Conservation (phyloP, 257 asterid species). For the Handroanthus guayacan region DNA sequence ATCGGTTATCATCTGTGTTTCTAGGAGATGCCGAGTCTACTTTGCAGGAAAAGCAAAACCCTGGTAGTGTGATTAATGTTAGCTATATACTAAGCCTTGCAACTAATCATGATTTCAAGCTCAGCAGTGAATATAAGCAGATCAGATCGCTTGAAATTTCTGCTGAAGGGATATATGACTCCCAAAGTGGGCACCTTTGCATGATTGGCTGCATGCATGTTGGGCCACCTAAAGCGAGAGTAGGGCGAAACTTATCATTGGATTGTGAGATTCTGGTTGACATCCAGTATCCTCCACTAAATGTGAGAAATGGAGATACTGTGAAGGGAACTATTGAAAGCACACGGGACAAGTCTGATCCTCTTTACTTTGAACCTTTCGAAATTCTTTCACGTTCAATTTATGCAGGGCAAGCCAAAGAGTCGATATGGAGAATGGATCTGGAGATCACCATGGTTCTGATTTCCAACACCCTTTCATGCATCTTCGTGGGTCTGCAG, state of each 20-base stretch:
- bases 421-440: conserved; percentile 89
- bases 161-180: conserved; percentile 82
- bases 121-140: conserved; percentile 47
- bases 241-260: conserved; percentile 44
- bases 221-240: conserved; percentile 44
- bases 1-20: conserved; percentile 29
- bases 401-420: conserved; percentile 68
- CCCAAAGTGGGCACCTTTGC: conserved; percentile 77
- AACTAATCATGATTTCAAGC: conserved; percentile 54
- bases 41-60: conserved; percentile 43
- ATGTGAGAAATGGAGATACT: conserved; percentile 46
- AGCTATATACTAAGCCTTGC: conserved; percentile 64
- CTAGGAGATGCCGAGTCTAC: conserved; percentile 37
- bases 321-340: conserved; percentile 78
- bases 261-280: conserved; percentile 79
- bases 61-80: conserved; percentile 50
- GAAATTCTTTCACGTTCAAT: conserved; percentile 63
- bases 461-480: conserved; percentile 73
- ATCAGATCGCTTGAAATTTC: conserved; percentile 58
- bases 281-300: conserved; percentile 63
- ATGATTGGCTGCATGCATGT: conserved; percentile 83
- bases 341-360: conserved; percentile 64
- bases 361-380: conserved; percentile 69
- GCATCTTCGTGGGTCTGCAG: conserved; percentile 76
- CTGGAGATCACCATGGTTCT: conserved; percentile 87